Percentiles rank a stretch among this genome's conserved stretches.
Evolutionary conservation across 2,329 filamentous ascomycete species (phyloP).

Genomic region (Aspergillus sp.): DNA sequence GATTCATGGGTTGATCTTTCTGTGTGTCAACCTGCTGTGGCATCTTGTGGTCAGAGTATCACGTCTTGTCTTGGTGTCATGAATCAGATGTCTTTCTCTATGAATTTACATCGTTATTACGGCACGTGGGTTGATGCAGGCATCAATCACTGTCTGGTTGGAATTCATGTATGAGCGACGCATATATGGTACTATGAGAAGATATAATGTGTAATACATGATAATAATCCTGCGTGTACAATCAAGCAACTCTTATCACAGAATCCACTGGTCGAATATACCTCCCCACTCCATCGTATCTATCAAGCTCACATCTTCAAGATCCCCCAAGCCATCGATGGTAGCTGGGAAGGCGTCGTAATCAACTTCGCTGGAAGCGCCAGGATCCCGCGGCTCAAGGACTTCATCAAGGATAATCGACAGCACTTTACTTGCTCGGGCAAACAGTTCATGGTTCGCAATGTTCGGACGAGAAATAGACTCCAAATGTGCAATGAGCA

Average conservation of each 20-base stretch:
- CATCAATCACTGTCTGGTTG: background rate
- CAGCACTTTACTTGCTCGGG: conserved; percentile 18
- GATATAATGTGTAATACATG: background rate
- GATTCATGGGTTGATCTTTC: conserved; percentile 13
- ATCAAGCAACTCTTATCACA: conserved; percentile 4
- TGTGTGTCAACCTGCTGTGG: conserved; percentile 16
- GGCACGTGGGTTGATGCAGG: background rate
- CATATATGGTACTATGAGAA: background rate
- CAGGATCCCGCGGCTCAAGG: conserved; percentile 15
- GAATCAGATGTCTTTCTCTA: background rate
- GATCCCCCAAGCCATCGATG: conserved; percentile 9
- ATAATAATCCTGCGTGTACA: too few relatives aligned
- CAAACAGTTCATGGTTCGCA: conserved; percentile 23
- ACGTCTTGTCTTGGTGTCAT: background rate
- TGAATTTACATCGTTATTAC: background rate
- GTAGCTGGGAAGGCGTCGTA: conserved; percentile 1
- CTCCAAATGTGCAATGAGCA: conserved; percentile 40
- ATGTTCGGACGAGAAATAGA: conserved; percentile 31
- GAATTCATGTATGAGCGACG: background rate
- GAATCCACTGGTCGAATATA: conserved; percentile 20
- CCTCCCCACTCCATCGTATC: conserved; percentile 20
- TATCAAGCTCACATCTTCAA: conserved; percentile 19
- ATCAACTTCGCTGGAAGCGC: background rate
- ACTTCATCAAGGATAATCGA: conserved; percentile 26
- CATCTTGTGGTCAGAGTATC: conserved; percentile 4